phyloP scores from a whole-genome alignment of 2,329 filamentous ascomycete genomes.

The Xylariaceae sp. region DNA sequence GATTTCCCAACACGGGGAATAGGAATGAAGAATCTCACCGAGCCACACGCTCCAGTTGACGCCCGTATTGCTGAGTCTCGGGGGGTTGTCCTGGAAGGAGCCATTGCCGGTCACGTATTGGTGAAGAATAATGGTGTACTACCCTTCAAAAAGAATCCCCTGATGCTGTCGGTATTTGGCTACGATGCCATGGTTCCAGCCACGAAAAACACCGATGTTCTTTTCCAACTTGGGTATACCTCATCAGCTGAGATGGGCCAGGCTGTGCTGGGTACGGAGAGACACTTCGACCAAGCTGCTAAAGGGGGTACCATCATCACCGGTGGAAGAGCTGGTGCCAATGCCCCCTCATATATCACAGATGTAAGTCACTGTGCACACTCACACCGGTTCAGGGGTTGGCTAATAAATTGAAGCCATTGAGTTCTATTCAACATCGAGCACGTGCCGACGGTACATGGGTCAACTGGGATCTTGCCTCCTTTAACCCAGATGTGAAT shows the following conservation, averaged over 20 bases:
- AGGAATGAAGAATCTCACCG: constrained; percentile 57
- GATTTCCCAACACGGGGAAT: constrained; percentile 42
- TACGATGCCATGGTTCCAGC: constrained; percentile 54
- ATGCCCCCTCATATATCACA: constrained; percentile 44
- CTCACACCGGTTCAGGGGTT: constrained; percentile 18
- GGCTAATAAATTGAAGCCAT: constrained; percentile 37
- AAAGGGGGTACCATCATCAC: constrained; percentile 48
- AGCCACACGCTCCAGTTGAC: constrained; percentile 43
- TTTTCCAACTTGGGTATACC: constrained; percentile 44
- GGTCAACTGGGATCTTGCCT: constrained; percentile 52
- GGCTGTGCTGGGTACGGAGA: constrained; percentile 38
- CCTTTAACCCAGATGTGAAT: constrained; percentile 41
- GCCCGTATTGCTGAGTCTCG: constrained; percentile 44
- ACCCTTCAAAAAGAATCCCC: constrained; percentile 53
- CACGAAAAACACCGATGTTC: constrained; percentile 44
- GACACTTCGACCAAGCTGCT: constrained; percentile 45
- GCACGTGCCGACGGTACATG: constrained; percentile 50
- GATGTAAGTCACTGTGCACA: constrained; percentile 36
- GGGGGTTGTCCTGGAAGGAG: constrained; percentile 44
- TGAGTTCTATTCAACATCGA: constrained; percentile 52
- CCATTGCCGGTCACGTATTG: constrained; percentile 63
- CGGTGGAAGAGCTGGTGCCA: constrained; percentile 48
- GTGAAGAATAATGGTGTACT: constrained; percentile 68
- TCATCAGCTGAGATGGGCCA: constrained; percentile 43
- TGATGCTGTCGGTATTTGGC: constrained; percentile 55